Conservation (phyloP, 345 rosid species). For the Eutrema yunnanense region DNA sequence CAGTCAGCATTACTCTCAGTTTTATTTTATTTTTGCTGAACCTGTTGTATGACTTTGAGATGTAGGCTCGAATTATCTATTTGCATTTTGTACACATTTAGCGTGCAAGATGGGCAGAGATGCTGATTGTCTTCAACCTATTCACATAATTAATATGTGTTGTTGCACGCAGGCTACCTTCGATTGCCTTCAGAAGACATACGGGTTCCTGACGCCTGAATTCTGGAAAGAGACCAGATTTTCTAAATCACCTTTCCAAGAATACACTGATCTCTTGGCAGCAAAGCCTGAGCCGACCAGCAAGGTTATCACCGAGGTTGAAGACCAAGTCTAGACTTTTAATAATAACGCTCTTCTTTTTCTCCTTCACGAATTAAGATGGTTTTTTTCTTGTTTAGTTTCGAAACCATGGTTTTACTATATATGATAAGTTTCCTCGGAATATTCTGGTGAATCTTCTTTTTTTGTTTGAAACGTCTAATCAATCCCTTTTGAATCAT, state of each 20-base stretch:
- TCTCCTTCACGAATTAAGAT: not conserved
- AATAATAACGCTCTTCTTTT: not conserved
- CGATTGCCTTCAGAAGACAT: slow-evolving; percentile 11
- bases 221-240: slow-evolving; percentile 8
- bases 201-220: slow-evolving; percentile 10
- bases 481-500: not conserved
- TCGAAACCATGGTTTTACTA: not conserved
- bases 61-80: too few relatives aligned
- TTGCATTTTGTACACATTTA: too few relatives aligned
- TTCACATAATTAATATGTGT: too few relatives aligned
- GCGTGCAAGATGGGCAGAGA: too few relatives aligned
- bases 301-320: not conserved
- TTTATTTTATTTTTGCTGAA: too few relatives aligned
- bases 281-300: not conserved
- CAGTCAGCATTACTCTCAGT: not conserved
- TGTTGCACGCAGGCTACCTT: slow-evolving; percentile 1
- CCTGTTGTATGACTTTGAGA: too few relatives aligned
- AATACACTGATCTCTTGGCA: not conserved
- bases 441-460: not conserved
- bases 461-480: not conserved
- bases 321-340: not conserved
- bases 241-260: not conserved
- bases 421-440: not conserved
- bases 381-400: not conserved
- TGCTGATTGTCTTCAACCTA: too few relatives aligned